Evolutionary conservation across 2,329 filamentous ascomycete genomes (phyloP), one percentile per base, ranked within the genome.

Genomic region (Dactylellina parvicollis): DNA sequence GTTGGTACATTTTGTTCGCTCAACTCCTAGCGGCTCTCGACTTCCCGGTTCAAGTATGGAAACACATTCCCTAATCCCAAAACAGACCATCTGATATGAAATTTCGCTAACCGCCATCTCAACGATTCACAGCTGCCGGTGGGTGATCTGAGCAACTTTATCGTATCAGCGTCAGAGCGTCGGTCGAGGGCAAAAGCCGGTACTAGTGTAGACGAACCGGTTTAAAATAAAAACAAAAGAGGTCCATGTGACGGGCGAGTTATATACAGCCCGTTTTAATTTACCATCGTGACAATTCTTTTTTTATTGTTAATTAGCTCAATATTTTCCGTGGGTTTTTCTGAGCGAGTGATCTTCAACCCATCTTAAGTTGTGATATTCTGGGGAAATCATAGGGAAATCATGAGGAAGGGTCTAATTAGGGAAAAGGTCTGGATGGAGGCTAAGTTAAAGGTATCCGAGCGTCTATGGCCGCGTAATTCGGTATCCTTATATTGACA

Each of bases 1-100:
- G 70, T 5, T 74, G 70, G 70, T 74, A 74, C 44, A 74, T 74
- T 44, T 55, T 74, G 12, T 30, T 67, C 20, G 70, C 56, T 28
- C 70, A 74, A 28, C 38, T 74, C 8, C 46, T 74, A 28, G 70
- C 59, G 55, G 55, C 70, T 26, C 55, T 74, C 44, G 70, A 74
- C 46, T 74, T 74, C 50, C 70, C 70, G 36, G 20, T 72, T 40
- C 52, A 65, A 52, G 67, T 72, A 65, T 40, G 42, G 9, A n/a
- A n/a, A n/a, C 14, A 30, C 28, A 30, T 57, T 57, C 52, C 52
- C 40, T 18, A 65, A 52, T 36, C 30, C 26, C 50, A 59, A 40
- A 18, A 5, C 38, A 50, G 26, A 32, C 32, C 18, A 2, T 26
- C 36, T 18, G 24, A 14, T 1, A 26, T 54, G 44, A 44, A 59